Evolutionary conservation across 169 alveolate species (phyloP).

Genomic region (Perkinsus chesapeaki): DNA sequence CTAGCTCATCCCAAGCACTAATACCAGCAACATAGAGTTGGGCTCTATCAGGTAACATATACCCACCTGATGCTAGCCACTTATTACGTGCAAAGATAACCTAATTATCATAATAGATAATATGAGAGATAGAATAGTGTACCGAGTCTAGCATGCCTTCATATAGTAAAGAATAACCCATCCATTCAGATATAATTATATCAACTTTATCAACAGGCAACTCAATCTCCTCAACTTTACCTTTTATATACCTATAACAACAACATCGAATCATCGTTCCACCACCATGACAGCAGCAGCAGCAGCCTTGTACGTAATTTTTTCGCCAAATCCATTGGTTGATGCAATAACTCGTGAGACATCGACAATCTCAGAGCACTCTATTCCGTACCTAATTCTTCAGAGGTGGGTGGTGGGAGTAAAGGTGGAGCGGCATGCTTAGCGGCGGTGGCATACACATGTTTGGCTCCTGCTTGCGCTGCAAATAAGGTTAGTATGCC

Average conservation of each 20-base stretch:
- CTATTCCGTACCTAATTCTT: conserved; percentile 81
- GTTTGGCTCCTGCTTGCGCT: conserved; percentile 93
- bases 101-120: background rate
- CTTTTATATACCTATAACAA: conserved; percentile 54
- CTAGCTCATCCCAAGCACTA: conserved; percentile 75
- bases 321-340: conserved; percentile 74
- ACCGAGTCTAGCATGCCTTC: conserved; percentile 96
- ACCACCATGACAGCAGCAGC: background rate
- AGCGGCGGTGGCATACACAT: conserved; percentile 56
- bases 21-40: conserved; percentile 87
- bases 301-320: conserved; percentile 58
- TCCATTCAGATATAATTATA: conserved; percentile 96
- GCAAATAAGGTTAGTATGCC: conserved; percentile 95
- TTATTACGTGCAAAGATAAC: background rate
- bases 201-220: conserved; percentile 92
- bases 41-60: conserved; percentile 92
- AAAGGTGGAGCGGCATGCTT: no score
- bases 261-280: background rate
- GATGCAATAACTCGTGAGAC: conserved; percentile 80
- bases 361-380: conserved; percentile 87
- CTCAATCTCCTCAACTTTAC: conserved; percentile 92
- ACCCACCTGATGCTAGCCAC: conserved; percentile 88
- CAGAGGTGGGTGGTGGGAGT: no score
- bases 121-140: background rate
- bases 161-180: conserved; percentile 95